phyloP scores from a whole-genome alignment of 495 filamentous ascomycete species.

The Tuber microsphaerosporum region DNA sequence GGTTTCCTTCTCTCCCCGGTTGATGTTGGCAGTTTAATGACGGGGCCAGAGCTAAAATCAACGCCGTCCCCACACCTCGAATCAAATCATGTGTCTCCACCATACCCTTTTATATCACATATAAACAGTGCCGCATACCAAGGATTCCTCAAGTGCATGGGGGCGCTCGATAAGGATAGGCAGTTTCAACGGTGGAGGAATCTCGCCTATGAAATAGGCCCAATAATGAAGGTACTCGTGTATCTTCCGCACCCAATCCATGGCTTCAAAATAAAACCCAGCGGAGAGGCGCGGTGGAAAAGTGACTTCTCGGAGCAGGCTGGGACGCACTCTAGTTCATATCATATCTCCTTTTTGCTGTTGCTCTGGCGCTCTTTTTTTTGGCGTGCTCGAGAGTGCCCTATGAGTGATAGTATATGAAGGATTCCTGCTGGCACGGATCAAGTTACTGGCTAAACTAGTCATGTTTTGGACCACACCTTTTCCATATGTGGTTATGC shows the following conservation, averaged over 20 bases:
- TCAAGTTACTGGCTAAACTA: not conserved
- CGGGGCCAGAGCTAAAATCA: not conserved
- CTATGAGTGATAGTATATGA: not conserved
- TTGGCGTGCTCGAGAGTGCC: not conserved
- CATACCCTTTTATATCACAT: not conserved
- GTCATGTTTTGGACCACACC: not conserved
- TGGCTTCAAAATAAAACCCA: not conserved
- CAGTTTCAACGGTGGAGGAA: not conserved
- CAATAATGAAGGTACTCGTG: not conserved
- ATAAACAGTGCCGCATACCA: not conserved
- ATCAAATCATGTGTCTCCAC: not conserved
- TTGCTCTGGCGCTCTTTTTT: not conserved
- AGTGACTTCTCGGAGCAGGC: not conserved
- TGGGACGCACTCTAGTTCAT: not conserved
- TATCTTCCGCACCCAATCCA: not conserved
- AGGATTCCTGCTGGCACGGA: not conserved
- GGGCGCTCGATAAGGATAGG: not conserved
- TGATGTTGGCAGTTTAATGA: not conserved
- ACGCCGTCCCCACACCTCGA: not conserved
- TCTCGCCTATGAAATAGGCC: not conserved
- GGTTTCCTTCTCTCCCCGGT: not conserved
- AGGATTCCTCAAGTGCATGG: not conserved
- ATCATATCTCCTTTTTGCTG: not conserved
- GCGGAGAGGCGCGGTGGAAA: not conserved
- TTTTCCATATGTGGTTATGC: not conserved